These are phyloP conservation scores for Arachis hypogaea DNA, from an alignment of 306 rosid species.

Conservation along the genomic window DNA sequence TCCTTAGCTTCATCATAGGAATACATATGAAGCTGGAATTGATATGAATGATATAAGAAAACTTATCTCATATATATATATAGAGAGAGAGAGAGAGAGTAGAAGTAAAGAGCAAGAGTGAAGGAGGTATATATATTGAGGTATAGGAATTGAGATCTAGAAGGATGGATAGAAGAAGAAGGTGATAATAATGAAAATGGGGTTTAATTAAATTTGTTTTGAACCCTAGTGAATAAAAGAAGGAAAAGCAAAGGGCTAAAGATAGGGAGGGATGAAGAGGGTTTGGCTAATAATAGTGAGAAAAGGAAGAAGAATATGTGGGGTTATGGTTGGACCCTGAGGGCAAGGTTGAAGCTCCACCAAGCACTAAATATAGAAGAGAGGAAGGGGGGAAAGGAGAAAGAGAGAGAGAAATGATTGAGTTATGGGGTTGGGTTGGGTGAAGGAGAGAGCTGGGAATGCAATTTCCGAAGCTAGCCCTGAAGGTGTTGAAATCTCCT, in stretches of 20 bases:
- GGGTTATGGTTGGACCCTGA: slow-evolving; percentile 72
- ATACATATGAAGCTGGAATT: slow-evolving; percentile 30
- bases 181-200: too few species aligned
- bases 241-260: slow-evolving; percentile 52
- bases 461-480: slow-evolving; percentile 91
- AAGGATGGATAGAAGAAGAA: too few species aligned
- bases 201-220: neutral
- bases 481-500: slow-evolving; percentile 88
- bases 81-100: slow-evolving; percentile 5
- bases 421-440: neutral
- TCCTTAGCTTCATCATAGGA: neutral
- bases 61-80: too few species aligned
- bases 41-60: neutral
- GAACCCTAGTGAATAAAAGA: slow-evolving; percentile 62
- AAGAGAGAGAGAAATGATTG: neutral
- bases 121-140: slow-evolving; percentile 39
- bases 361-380: slow-evolving; percentile 62
- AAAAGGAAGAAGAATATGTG: slow-evolving; percentile 67
- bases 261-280: slow-evolving; percentile 37
- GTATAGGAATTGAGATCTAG: too few species aligned
- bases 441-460: slow-evolving; percentile 34
- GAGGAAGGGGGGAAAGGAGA: neutral
- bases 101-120: slow-evolving; percentile 30
- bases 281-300: slow-evolving; percentile 51
- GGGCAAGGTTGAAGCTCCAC: slow-evolving; percentile 29